phyloP scores from a whole-genome alignment of 2,329 filamentous ascomycete genomes.

The Cordyceps pruinosa region DNA sequence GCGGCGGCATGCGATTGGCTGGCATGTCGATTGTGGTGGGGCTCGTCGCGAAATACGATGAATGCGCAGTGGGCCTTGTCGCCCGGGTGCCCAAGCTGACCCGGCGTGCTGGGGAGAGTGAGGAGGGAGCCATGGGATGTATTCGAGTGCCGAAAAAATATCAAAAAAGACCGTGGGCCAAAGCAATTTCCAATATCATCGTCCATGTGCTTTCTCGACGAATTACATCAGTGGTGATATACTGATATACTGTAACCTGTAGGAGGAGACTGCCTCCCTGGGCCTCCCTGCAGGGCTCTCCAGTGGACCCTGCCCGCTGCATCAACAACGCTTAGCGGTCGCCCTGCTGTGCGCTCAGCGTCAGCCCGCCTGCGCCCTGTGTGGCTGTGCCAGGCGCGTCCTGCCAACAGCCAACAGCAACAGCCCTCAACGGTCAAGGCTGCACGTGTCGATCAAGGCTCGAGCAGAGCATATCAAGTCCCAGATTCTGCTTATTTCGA shows the following conservation, averaged over 20 bases:
- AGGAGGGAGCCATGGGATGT: not conserved
- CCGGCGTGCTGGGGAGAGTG: not conserved
- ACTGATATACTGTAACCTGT: no score
- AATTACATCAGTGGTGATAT: no score
- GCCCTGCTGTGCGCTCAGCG: not conserved
- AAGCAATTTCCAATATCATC: no score
- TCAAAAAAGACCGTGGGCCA: no score
- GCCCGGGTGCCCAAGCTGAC: not conserved
- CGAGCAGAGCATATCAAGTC: not conserved
- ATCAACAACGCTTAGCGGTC: not conserved
- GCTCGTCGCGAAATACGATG: constrained; percentile 7
- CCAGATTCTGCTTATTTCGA: not conserved
- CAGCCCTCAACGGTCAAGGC: not conserved
- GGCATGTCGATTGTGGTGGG: not conserved
- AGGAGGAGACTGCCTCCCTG: no score
- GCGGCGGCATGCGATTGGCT: not conserved
- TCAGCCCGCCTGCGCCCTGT: no score
- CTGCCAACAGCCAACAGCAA: not conserved
- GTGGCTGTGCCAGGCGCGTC: constrained; percentile 2
- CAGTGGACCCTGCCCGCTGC: not conserved
- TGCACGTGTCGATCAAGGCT: not conserved
- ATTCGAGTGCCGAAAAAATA: no score
- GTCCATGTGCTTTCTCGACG: no score
- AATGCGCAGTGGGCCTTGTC: constrained; percentile 7
- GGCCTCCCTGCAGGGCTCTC: not conserved